Conservation (phyloP, 2,329 filamentous ascomycete genomes). For the Diatrype stigma region DNA sequence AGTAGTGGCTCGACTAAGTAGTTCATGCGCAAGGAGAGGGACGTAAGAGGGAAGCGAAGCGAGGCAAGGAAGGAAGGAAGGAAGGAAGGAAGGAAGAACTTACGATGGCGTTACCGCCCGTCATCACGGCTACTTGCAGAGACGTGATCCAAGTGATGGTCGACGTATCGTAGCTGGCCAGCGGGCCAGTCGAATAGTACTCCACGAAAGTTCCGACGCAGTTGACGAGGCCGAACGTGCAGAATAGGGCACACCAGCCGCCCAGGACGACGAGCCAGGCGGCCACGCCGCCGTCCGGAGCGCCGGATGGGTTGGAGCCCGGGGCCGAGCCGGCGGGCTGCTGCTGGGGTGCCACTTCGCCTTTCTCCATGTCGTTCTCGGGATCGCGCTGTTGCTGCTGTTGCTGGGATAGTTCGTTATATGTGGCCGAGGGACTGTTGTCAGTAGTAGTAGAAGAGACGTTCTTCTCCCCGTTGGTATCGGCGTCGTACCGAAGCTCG, state of each 20-base stretch:
- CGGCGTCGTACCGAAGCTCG: neutral
- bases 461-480: neutral
- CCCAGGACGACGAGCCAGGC: constrained; percentile 56
- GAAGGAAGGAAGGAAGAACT: constrained; percentile 26
- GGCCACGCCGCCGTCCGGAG: constrained; percentile 54
- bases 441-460: too few species aligned
- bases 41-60: too few species aligned
- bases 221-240: constrained; percentile 35
- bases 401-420: neutral
- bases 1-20: too few species aligned
- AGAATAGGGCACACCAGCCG: constrained; percentile 36
- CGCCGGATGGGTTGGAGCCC: constrained; percentile 43
- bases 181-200: constrained; percentile 47
- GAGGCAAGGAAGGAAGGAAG: constrained; percentile 29
- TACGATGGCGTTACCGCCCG: constrained; percentile 43
- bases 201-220: constrained; percentile 52
- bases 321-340: constrained; percentile 18
- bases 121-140: constrained; percentile 41
- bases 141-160: constrained; percentile 56
- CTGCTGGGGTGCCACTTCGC: constrained; percentile 6
- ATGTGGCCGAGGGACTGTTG: neutral
- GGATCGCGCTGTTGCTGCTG: constrained; percentile 31
- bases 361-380: constrained; percentile 31
- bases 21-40: too few species aligned
- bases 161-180: constrained; percentile 43